Conservation (phyloP, 2,329 filamentous ascomycete species). For the Clonostachys chloroleuca region DNA sequence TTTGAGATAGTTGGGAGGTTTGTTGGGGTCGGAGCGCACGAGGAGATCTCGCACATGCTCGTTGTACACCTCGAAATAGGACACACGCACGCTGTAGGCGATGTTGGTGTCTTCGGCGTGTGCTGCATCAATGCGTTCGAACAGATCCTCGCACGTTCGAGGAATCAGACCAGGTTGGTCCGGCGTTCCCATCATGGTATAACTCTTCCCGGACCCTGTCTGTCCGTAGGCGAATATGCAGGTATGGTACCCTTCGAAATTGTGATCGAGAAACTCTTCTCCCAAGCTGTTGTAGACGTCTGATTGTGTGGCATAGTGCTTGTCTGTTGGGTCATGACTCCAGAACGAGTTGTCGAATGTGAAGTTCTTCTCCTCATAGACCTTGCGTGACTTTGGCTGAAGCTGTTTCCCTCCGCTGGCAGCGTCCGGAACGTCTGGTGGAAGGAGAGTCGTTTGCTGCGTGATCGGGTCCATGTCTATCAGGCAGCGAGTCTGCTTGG, state of each 20-base stretch:
- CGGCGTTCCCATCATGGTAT: constrained; percentile 92
- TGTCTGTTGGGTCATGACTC: constrained; percentile 77
- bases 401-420: constrained; percentile 43
- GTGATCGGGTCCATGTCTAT: constrained; percentile 87
- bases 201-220: constrained; percentile 95
- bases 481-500: constrained; percentile 77
- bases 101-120: constrained; percentile 81
- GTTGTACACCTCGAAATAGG: constrained; percentile 99
- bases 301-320: constrained; percentile 87
- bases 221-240: constrained; percentile 99
- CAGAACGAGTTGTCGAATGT: constrained; percentile 98
- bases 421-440: constrained; percentile 54
- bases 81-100: constrained; percentile 94
- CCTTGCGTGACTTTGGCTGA: constrained; percentile 60
- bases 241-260: constrained; percentile 98
- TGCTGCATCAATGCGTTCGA: constrained; percentile 80
- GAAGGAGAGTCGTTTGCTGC: constrained; percentile 77
- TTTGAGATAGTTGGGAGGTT: constrained; percentile 87
- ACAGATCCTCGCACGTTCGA: constrained; percentile 91
- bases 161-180: constrained; percentile 90
- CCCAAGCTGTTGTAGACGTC: constrained; percentile 92
- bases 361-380: constrained; percentile 84
- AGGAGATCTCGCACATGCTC: constrained; percentile 95
- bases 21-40: constrained; percentile 64
- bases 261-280: constrained; percentile 97